Conservation (phyloP, 163 green algal species). For the Chloromonas sp. region DNA sequence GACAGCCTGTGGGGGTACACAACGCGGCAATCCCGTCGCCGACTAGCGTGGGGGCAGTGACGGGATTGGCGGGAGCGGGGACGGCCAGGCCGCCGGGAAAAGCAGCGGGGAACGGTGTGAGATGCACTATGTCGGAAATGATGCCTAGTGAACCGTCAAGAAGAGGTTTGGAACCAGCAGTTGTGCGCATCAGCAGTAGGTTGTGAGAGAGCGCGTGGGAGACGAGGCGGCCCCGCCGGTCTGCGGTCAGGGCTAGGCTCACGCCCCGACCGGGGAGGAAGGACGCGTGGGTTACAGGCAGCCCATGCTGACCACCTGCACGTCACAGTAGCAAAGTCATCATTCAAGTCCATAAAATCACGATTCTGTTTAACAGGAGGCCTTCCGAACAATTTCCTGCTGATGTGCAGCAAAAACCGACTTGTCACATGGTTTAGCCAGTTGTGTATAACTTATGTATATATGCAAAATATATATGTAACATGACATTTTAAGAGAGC, state of each 20-base stretch:
- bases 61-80: neutral
- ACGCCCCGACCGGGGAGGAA: constrained; percentile 18
- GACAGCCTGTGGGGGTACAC: constrained; percentile 19
- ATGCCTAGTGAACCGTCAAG: constrained; percentile 25
- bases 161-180: constrained; percentile 14
- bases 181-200: constrained; percentile 40
- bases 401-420: no score
- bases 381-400: no score
- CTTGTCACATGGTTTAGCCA: no score
- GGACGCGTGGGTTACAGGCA: constrained; percentile 25
- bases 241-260: constrained; percentile 44
- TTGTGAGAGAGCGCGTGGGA: constrained; percentile 47
- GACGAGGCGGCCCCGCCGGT: constrained; percentile 57
- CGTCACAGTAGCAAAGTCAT: no score
- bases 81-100: no score
- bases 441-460: no score
- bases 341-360: no score
- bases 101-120: constrained; percentile 26
- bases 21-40: constrained; percentile 32
- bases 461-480: no score
- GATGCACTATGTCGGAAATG: constrained; percentile 29
- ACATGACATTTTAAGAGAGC: no score
- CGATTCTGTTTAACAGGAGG: no score
- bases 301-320: constrained; percentile 27
- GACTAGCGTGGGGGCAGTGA: neutral